phyloP scores from a whole-genome alignment of 345 rosid genomes.

The Citrus hindsii region DNA sequence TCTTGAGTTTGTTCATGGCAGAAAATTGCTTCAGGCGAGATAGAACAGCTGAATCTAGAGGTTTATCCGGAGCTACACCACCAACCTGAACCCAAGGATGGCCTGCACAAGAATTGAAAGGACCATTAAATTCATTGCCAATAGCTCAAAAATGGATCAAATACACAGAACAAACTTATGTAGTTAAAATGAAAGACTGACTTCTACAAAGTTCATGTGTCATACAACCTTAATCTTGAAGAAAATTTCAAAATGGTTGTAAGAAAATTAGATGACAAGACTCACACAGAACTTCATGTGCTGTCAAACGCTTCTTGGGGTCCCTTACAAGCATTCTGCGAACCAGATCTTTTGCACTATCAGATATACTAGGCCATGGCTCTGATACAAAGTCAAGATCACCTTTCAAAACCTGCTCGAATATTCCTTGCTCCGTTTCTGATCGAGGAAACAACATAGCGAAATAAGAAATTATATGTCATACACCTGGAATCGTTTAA shows the following conservation, averaged over 20 bases:
- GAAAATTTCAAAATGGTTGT: too few relatives aligned
- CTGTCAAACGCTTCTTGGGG: slow-evolving; percentile 74
- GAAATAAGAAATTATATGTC: slow-evolving; percentile 19
- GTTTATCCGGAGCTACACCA: slow-evolving; percentile 89
- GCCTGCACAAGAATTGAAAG: slow-evolving; percentile 42
- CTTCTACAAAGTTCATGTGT: too few relatives aligned
- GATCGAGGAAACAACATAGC: slow-evolving; percentile 23
- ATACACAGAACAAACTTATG: background rate
- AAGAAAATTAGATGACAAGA: slow-evolving; percentile 10
- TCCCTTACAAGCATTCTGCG: slow-evolving; percentile 83
- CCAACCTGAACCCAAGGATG: slow-evolving; percentile 94
- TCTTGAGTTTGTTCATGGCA: slow-evolving; percentile 95
- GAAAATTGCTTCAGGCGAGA: slow-evolving; percentile 88
- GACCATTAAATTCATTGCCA: background rate
- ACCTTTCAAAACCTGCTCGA: slow-evolving; percentile 92
- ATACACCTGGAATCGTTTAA: slow-evolving; percentile 4
- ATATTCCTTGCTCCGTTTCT: slow-evolving; percentile 97
- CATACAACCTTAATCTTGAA: background rate
- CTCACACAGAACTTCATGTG: slow-evolving; percentile 92
- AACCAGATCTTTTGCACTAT: slow-evolving; percentile 80
- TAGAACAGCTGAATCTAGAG: slow-evolving; percentile 90
- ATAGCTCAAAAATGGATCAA: background rate
- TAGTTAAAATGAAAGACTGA: too few relatives aligned
- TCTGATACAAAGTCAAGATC: slow-evolving; percentile 89
- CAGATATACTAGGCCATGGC: slow-evolving; percentile 95